Base-by-base conservation (phyloP, 306 rosid genomes). In the Macrotyloma uniflorum region DNA sequence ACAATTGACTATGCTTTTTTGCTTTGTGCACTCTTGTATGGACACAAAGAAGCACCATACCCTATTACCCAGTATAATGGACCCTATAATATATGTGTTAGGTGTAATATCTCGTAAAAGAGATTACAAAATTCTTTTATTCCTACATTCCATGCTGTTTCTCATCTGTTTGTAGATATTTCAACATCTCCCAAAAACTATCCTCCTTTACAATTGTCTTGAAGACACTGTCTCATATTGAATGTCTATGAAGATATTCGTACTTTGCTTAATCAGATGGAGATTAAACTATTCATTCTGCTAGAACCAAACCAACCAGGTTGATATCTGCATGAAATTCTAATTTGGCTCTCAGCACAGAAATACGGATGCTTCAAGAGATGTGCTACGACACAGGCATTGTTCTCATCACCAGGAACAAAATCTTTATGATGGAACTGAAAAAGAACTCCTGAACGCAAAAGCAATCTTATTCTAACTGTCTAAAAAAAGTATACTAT, bases 371-470 rank as follows among this genome's bases (percentile, higher is more conserved):
- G 35, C 80, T 26, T 87, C 80, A 36, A 47, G 18, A 75, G 78
- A 82, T 38, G 71, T 35, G 78, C 79, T 38, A 84, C 84, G 12
- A 16, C 64, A 15, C 58, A 30, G 14, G 45, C 46, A n/a, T n/a
- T 12, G 19, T 72, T 57, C 38, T 73, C 82, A 68, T 71, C 74
- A 61, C 70, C 63, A 16, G 64, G 68, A 45, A 75, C 18, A 78
- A 22, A 83, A 75, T 70, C 59, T 81, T 59, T 35, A 58, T 80
- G 79, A 84, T 78, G 22, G 82, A 84, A 38, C 79, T 84, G 26
- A n/a, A 79, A 53, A 65, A 82, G 64, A 59, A 61, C 46, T 78
- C 83, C 85, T 19, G 82, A 64, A 84, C 55, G 82, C 73, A 12
- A 49, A 51, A 53, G 9, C 6, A n/a, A 0, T 55, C 13, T 10